These are phyloP conservation scores for Penicillium pancosmium DNA, from an alignment of 495 filamentous ascomycete genomes.

Conservation along the genomic window DNA sequence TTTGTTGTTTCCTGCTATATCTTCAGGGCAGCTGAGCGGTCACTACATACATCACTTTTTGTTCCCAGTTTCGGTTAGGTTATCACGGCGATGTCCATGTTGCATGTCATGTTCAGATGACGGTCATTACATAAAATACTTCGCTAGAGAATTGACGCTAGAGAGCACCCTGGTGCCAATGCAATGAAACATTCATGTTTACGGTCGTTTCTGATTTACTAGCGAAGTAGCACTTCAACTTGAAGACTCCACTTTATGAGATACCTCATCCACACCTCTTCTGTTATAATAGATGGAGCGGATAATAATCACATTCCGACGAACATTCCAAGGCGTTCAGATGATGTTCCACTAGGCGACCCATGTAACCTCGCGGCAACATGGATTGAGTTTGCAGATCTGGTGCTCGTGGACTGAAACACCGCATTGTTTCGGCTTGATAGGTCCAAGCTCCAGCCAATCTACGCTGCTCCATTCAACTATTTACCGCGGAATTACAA, in stretches of 20 bases:
- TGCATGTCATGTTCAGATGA: background rate
- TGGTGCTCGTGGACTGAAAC: conserved; percentile 9
- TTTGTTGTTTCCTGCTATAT: conserved; percentile 4
- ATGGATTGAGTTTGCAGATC: conserved; percentile 20
- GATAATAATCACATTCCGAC: conserved; percentile 3
- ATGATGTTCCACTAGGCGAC: background rate
- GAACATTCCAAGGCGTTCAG: background rate
- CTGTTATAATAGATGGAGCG: background rate
- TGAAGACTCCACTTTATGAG: background rate
- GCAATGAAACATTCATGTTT: too few relatives aligned
- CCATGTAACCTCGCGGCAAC: conserved; percentile 13
- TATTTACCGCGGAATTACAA: background rate
- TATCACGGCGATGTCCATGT: background rate
- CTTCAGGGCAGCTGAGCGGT: conserved; percentile 20
- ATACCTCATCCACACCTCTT: background rate
- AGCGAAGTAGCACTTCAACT: background rate
- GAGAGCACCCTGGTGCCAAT: background rate
- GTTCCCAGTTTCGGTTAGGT: background rate
- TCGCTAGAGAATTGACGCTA: background rate
- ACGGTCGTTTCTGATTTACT: background rate
- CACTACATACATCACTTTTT: conserved; percentile 14
- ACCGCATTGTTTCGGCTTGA: conserved; percentile 18
- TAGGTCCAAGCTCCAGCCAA: conserved; percentile 5
- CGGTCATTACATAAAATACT: background rate
- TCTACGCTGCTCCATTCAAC: background rate